A percentile compares a stretch with the other conserved stretches of the same genome.
phyloP scores from a whole-genome alignment of 805 yeast genomes.

The Phaffomyces antillensis region DNA sequence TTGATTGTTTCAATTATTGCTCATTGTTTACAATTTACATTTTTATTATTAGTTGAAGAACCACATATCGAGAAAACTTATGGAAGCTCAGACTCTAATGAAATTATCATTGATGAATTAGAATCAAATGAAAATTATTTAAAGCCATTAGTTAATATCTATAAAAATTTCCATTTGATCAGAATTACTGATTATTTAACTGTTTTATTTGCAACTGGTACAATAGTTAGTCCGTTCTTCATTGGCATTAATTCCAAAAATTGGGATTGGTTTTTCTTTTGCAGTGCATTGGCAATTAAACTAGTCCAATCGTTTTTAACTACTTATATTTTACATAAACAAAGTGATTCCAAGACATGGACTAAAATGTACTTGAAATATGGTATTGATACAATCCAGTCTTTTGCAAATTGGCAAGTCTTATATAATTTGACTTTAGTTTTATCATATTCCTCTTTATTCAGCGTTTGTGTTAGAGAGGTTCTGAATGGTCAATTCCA shows the following conservation, averaged over 20 bases:
- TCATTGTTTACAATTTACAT: constrained; percentile 70
- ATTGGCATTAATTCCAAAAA: constrained; percentile 21
- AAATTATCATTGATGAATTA: constrained; percentile 27
- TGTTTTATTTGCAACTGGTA: constrained; percentile 32
- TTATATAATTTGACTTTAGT: constrained; percentile 47
- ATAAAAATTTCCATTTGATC: constrained; percentile 54
- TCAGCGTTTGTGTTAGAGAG: constrained; percentile 30
- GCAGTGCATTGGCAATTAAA: constrained; percentile 37
- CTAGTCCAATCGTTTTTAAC: constrained; percentile 43
- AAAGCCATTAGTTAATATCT: constrained; percentile 48
- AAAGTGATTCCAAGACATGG: constrained; percentile 54
- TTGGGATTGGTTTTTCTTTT: constrained; percentile 23
- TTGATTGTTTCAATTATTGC: constrained; percentile 65
- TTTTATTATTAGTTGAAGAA: constrained; percentile 67
- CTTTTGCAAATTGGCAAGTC: constrained; percentile 68
- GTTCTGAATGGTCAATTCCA: constrained; percentile 22
- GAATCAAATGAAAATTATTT: constrained; percentile 34
- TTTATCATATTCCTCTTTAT: constrained; percentile 50
- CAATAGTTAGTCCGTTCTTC: constrained; percentile 35
- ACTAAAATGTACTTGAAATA: constrained; percentile 58
- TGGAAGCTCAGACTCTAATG: constrained; percentile 34
- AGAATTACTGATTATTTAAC: constrained; percentile 59
- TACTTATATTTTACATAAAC: constrained; percentile 45
- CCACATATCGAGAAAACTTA: constrained; percentile 84
- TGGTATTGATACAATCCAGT: constrained; percentile 56